phyloP scores from a whole-genome alignment of 2,329 filamentous ascomycete species.

The Aspergillus jensenii region DNA sequence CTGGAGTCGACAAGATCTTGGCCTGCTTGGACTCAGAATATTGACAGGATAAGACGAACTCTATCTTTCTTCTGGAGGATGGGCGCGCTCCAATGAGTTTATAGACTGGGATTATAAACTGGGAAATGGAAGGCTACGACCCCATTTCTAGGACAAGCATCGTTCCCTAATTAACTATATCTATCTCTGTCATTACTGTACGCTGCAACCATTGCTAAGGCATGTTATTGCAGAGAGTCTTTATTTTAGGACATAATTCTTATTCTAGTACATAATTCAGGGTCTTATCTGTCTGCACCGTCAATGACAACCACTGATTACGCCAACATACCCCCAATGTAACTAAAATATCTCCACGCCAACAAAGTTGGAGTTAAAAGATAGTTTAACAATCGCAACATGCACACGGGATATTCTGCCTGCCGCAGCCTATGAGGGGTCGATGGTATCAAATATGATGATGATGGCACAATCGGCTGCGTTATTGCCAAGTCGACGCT shows the following conservation, averaged over 20 bases:
- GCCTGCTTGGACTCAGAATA: neutral
- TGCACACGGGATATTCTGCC: neutral
- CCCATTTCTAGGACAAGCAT: no score
- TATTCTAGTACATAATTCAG: no score
- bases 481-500: slow-evolving; percentile 4
- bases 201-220: no score
- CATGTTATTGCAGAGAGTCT: no score
- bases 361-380: neutral
- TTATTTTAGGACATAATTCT: no score
- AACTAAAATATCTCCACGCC: neutral
- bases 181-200: no score
- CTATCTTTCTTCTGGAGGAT: neutral
- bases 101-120: no score
- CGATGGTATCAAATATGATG: neutral
- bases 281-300: no score
- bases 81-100: neutral
- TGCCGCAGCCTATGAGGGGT: neutral
- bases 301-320: neutral
- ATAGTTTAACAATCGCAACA: neutral
- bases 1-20: neutral
- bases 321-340: neutral
- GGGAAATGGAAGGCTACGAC: no score
- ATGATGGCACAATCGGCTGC: slow-evolving; percentile 4
- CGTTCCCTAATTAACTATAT: no score
- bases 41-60: neutral